Base-by-base conservation (phyloP, 305 asterid genomes). In the Fraxinus angustifolia region DNA sequence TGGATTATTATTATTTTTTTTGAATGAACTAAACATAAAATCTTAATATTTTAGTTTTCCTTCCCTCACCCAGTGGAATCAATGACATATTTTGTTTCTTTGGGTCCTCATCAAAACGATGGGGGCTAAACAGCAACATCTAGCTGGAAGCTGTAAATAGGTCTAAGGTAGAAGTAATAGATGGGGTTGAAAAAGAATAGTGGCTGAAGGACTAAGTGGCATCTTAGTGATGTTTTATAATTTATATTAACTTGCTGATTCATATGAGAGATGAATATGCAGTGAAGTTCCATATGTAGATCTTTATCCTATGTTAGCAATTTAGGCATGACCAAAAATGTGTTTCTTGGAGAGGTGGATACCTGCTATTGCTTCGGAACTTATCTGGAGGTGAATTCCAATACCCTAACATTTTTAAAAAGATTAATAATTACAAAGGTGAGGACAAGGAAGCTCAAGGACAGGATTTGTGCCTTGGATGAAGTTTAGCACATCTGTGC, bases 71-170 rank as follows among this genome's bases (percentile, higher is more conserved):
- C 4, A 5, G 76, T 34, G 33, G 58, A 78, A 34, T 45, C 70
- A 60, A 16, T 79, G 79, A 35, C 75, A 16, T 67, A 11, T 6
- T 74, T 56, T 56, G 12, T 56, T 62, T 75, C 26, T 78, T 73
- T 36, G 53, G 65, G 74, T 83, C 76, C 78, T 31, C 76, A 53
- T 62, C 45, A 76, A 79, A 77, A 79, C 48, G 79, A 75, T 17
- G 2, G 16, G 82, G 78, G 53, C 58, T 26, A 78, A 62, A 3
- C 21, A 74, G 56, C 45, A 78, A 17, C 34, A 31, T 45, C 31
- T 40, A 28, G 53, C 53, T 60, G 14, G 58, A 42, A 23, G 76
- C 42, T 81, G 75, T 50, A 33, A 31, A 23, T 35, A 34, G 48
- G 73, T 65, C 35, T 26, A n/a, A 65, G 67, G 11, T 56, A 56